Percentiles rank a stretch among this genome's conserved stretches.
These are phyloP conservation scores for Plasmodium knowlesi DNA, from an alignment of 169 alveolate genomes.

Conservation along the genomic window DNA sequence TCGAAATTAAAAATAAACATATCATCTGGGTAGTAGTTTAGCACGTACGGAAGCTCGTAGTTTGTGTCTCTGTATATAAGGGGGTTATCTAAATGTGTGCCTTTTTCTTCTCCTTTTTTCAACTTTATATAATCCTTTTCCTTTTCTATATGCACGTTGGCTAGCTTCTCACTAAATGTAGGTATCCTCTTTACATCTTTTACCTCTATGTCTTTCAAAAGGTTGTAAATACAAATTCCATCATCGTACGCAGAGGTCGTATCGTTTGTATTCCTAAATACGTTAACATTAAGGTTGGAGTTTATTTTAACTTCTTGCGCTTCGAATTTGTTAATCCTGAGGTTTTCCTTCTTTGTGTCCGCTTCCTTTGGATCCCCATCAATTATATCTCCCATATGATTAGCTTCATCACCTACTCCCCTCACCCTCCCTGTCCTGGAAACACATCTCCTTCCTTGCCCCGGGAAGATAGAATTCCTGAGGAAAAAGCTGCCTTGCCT, in stretches of 20 bases:
- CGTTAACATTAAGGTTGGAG: slow-evolving; percentile 33
- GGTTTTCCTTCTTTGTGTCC: background rate
- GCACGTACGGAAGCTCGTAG: slow-evolving; percentile 20
- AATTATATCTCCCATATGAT: too few species aligned
- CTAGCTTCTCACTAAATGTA: background rate
- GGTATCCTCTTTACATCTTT: slow-evolving; percentile 33
- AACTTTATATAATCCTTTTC: background rate
- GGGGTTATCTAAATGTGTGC: background rate
- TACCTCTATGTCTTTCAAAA: slow-evolving; percentile 26
- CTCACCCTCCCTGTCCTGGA: background rate
- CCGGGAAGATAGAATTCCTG: background rate
- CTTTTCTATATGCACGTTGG: slow-evolving; percentile 4
- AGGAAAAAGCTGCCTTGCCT: background rate
- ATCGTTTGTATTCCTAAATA: slow-evolving; percentile 10
- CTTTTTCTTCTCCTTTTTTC: background rate
- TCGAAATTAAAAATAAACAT: slow-evolving; percentile 66
- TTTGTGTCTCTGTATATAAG: slow-evolving; percentile 24
- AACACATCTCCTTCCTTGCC: background rate
- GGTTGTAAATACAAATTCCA: slow-evolving; percentile 4
- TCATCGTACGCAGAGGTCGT: slow-evolving; percentile 28
- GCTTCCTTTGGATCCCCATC: background rate
- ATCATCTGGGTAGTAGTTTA: slow-evolving; percentile 53
- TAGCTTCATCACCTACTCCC: too few species aligned
- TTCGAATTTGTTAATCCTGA: slow-evolving; percentile 7
- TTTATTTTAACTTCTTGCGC: slow-evolving; percentile 17